Evolutionary conservation across 2,329 filamentous ascomycete genomes (phyloP), one percentile per base, ranked within the genome.

Genomic region (Fusarium sulawesiense): DNA sequence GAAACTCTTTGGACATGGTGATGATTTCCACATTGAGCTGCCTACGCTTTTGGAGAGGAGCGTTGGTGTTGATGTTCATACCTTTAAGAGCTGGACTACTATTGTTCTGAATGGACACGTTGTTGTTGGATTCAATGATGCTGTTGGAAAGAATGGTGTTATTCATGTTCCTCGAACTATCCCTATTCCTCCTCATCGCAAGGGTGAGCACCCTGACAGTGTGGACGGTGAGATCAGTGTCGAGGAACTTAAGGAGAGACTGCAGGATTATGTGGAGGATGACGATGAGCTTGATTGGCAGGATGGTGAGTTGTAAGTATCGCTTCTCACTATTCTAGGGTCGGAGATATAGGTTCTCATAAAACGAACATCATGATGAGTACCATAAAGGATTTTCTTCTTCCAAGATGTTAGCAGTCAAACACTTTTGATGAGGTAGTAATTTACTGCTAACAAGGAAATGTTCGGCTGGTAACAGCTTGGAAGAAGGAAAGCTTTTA

Each of bases 101-200:
- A 90, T 97, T 66, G 89, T 89, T 77, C 85, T 97, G 75, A 97
- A 97, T 75, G 92, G 90, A 16, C 91, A 90, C 71, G 83, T 85
- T 4, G 83, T 83, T 9, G 91, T 97, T 2, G 83, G 83, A 0
- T 82, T 93, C 9, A 83, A 89, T 67, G 93, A 97, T 76, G 90
- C 85, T 1, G 79, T 96, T 58, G 92, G 91, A 0, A 87, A 86
- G 75, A 92, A 97, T 76, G 94, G 94, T 32, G 93, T 95, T 16
- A 87, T 97, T 40, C 94, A 97, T 60, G 89, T 95, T 18, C 84
- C 96, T 0, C 85, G 86, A 49, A 85, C 85, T 60, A 88, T 97
- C 0, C 81, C 97, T 60, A 88, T 98, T 68, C 94, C 94, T 44
- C 93, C 93, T 3, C 89, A 87, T 80, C 85, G 75, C 25, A 66